phyloP scores from a whole-genome alignment of 176 grass and related monocot species.

The Juncus effusus region DNA sequence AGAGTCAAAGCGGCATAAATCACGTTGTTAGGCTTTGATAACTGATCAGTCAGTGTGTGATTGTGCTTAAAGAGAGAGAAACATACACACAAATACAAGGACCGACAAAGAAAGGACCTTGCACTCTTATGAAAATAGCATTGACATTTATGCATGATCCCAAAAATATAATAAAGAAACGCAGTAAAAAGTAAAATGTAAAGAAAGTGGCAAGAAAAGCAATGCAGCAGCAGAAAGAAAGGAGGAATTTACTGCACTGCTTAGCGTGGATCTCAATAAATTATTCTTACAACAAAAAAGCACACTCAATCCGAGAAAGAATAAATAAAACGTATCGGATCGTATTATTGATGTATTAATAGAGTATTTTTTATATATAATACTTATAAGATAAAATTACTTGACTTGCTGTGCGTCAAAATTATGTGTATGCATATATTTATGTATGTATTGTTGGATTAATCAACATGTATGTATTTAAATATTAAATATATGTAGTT shows the following conservation, averaged over 20 bases:
- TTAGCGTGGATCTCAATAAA: conserved; percentile 86
- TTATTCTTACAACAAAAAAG: conserved; percentile 44
- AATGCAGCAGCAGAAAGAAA: conserved; percentile 44
- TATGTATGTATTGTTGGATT: no score
- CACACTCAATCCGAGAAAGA: conserved; percentile 14
- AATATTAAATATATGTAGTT: no score
- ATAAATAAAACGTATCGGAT: not conserved
- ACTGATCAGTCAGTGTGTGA: conserved; percentile 11
- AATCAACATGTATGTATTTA: no score
- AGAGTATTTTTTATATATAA: no score
- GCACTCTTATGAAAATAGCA: conserved; percentile 8
- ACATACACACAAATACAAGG: no score
- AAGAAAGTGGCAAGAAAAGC: conserved; percentile 61
- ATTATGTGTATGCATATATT: no score
- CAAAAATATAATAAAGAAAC: conserved; percentile 25
- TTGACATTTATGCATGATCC: conserved; percentile 24
- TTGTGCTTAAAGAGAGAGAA: conserved; percentile 19
- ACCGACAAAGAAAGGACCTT: conserved; percentile 13
- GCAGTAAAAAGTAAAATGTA: conserved; percentile 73
- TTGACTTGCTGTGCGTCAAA: no score
- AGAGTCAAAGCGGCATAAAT: conserved; percentile 16
- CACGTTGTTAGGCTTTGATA: conserved; percentile 19
- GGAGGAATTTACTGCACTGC: conserved; percentile 34
- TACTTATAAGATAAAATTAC: no score
- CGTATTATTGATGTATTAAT: no score